These are phyloP conservation scores for Maudiozyma serrabonitensis DNA, from an alignment of 805 yeast species.

Conservation along the genomic window DNA sequence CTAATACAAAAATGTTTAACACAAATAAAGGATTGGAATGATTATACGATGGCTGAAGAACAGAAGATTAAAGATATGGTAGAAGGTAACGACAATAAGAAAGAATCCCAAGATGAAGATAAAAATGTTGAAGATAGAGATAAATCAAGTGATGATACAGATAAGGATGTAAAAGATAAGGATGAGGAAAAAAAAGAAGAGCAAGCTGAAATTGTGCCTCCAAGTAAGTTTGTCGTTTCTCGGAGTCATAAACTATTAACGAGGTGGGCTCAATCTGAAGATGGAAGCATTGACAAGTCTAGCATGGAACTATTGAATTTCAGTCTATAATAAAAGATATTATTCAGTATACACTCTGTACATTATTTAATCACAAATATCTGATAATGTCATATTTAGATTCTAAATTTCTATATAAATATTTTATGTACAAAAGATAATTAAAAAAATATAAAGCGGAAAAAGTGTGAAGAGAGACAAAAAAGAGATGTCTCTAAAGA, in stretches of 20 bases:
- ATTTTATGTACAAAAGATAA: too few species aligned
- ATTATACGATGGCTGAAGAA: constrained; percentile 16
- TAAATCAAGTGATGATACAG: constrained; percentile 5
- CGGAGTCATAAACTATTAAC: constrained; percentile 16
- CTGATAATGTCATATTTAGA: too few species aligned
- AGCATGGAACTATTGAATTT: constrained; percentile 10
- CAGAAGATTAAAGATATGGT: constrained; percentile 16
- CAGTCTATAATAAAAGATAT: not conserved
- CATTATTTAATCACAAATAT: too few species aligned
- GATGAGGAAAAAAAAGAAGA: constrained; percentile 6
- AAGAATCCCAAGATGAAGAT: constrained; percentile 5
- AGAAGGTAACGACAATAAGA: constrained; percentile 6
- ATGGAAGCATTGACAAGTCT: constrained; percentile 3
- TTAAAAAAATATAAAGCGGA: too few species aligned
- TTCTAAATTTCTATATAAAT: too few species aligned
- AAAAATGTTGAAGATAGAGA: constrained; percentile 2
- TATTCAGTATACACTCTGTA: too few species aligned
- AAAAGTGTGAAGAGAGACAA: too few species aligned
- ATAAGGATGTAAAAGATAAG: constrained; percentile 6
- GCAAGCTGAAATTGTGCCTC: constrained; percentile 8
- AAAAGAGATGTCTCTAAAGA: too few species aligned
- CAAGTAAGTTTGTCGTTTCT: constrained; percentile 16
- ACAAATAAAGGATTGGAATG: constrained; percentile 20
- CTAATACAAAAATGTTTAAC: constrained; percentile 14
- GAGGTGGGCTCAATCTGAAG: constrained; percentile 8